phyloP scores from a whole-genome alignment of 202 grass and related monocot genomes.

The Panicum hallii region DNA sequence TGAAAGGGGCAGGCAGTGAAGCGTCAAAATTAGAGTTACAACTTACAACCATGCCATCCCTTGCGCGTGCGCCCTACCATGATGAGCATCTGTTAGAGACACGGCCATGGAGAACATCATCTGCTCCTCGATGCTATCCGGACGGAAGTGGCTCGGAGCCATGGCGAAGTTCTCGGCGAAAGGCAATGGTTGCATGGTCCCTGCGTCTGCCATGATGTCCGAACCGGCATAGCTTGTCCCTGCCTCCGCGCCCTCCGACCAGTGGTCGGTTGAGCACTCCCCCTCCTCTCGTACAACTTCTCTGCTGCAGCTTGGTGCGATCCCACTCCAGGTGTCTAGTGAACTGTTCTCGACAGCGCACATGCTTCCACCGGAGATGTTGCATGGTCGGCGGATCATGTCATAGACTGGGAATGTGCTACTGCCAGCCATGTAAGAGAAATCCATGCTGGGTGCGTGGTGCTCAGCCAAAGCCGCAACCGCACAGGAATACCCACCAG shows the following conservation, averaged over 20 bases:
- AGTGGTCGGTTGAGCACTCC: constrained; percentile 83
- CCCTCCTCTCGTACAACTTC: constrained; percentile 69
- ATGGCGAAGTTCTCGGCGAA: constrained; percentile 62
- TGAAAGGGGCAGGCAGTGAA: constrained; percentile 32
- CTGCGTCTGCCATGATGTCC: constrained; percentile 70
- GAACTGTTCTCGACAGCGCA: constrained; percentile 58
- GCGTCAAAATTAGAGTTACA: constrained; percentile 57
- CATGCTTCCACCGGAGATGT: constrained; percentile 47
- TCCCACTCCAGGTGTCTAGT: constrained; percentile 60
- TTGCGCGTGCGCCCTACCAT: constrained; percentile 64
- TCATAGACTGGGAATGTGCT: constrained; percentile 64
- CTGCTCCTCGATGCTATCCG: constrained; percentile 83
- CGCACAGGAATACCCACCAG: constrained; percentile 77
- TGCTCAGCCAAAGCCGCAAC: constrained; percentile 81
- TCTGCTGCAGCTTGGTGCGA: constrained; percentile 64
- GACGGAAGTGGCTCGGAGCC: constrained; percentile 60
- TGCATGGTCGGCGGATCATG: constrained; percentile 60
- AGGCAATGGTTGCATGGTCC: constrained; percentile 46
- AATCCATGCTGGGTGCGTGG: constrained; percentile 64
- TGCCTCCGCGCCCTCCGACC: constrained; percentile 77
- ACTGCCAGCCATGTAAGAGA: constrained; percentile 58
- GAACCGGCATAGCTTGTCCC: constrained; percentile 85
- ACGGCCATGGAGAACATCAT: constrained; percentile 92
- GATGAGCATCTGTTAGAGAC: constrained; percentile 75
- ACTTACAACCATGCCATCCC: constrained; percentile 82